Percentiles rank a stretch among this genome's conserved stretches.
Evolutionary conservation across 1,284 basidiomycete genomes (phyloP).

Genomic region (Porodaedalea pini): DNA sequence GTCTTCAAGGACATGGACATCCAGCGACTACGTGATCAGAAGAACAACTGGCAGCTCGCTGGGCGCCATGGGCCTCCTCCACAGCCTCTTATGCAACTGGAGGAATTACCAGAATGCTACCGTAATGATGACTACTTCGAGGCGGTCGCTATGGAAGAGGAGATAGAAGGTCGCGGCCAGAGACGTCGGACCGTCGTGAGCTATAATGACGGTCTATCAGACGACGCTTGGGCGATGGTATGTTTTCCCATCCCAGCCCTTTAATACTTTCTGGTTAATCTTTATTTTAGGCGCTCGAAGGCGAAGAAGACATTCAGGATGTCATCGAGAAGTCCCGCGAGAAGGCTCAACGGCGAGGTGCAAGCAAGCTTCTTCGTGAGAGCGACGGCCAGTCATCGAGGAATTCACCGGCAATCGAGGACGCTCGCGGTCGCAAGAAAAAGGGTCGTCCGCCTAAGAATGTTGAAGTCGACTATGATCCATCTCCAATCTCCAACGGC

Average conservation of each 20-base stretch:
- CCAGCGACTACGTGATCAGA: slow-evolving; percentile 71
- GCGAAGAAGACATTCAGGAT: slow-evolving; percentile 83
- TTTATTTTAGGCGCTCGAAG: slow-evolving; percentile 67
- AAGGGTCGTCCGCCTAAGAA: slow-evolving; percentile 61
- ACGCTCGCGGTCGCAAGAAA: slow-evolving; percentile 60
- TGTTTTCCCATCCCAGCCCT: slow-evolving; percentile 23
- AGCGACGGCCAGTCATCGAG: slow-evolving; percentile 45
- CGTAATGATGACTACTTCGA: slow-evolving; percentile 80
- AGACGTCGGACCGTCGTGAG: slow-evolving; percentile 81
- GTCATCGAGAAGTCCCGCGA: slow-evolving; percentile 59
- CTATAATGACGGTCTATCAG: slow-evolving; percentile 93
- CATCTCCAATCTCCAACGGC: slow-evolving; percentile 39
- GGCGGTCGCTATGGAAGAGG: slow-evolving; percentile 61
- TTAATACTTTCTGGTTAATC: neutral
- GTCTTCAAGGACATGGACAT: slow-evolving; percentile 86
- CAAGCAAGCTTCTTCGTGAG: slow-evolving; percentile 51
- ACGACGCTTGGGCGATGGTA: slow-evolving; percentile 90
- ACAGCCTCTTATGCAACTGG: slow-evolving; percentile 77
- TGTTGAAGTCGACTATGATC: slow-evolving; percentile 46
- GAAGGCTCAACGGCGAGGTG: slow-evolving; percentile 57
- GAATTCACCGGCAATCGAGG: slow-evolving; percentile 61
- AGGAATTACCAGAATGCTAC: slow-evolving; percentile 93
- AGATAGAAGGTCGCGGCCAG: slow-evolving; percentile 79
- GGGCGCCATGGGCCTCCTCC: slow-evolving; percentile 83
- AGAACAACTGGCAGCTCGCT: slow-evolving; percentile 68